These are phyloP conservation scores for Elongisporangium undulatum DNA, from an alignment of 352 stramenopile genomes.

Conservation along the genomic window DNA sequence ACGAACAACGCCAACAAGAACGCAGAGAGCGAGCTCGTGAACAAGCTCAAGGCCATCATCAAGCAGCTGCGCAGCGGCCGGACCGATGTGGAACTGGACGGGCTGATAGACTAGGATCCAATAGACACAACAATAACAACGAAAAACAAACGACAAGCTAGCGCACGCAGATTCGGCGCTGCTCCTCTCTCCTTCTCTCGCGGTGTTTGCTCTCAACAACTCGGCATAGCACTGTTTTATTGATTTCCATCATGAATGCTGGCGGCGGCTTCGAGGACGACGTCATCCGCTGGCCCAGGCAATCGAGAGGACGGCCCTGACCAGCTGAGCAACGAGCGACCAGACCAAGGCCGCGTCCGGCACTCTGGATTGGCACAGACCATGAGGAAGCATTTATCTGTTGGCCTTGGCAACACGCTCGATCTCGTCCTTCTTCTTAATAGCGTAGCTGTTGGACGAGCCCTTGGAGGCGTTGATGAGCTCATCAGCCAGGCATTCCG, in stretches of 20 bases:
- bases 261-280: not conserved
- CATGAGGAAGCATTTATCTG: slow-evolving; percentile 90
- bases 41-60: slow-evolving; percentile 81
- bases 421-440: slow-evolving; percentile 99
- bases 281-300: not conserved
- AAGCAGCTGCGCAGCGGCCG: slow-evolving; percentile 64
- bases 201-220: slow-evolving; percentile 73
- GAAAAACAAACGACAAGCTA: slow-evolving; percentile 1
- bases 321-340: not conserved
- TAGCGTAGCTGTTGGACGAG: slow-evolving; percentile 99
- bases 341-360: not conserved
- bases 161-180: slow-evolving; percentile 4
- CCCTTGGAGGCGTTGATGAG: slow-evolving; percentile 99
- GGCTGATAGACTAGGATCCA: slow-evolving; percentile 34
- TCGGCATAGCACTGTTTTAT: slow-evolving; percentile 75
- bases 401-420: slow-evolving; percentile 99
- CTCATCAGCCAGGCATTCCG: slow-evolving; percentile 99
- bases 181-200: slow-evolving; percentile 3
- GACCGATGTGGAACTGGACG: slow-evolving; percentile 66
- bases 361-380: not conserved
- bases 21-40: slow-evolving; percentile 79
- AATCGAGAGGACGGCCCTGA: not conserved
- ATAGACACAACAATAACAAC: not conserved
- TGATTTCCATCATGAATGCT: slow-evolving; percentile 5
- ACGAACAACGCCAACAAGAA: slow-evolving; percentile 88